Percentiles rank a stretch among this genome's conserved stretches.
Conservation (phyloP, 768 basidiomycete species). For the Lactifluus piperatus region DNA sequence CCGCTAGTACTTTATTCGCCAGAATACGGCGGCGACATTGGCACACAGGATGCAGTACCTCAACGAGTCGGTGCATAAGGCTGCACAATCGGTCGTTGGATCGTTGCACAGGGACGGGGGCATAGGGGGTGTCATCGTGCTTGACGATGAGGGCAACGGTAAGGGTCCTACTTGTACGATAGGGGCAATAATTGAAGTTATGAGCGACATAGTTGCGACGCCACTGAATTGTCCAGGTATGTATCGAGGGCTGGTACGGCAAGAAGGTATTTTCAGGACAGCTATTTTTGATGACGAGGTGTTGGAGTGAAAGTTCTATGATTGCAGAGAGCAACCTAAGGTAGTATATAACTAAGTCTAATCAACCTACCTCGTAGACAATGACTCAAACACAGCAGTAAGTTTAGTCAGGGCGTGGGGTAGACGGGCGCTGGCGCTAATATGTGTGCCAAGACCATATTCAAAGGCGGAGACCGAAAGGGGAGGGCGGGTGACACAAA, state of each 20-base stretch:
- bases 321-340: too few species aligned
- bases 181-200: not conserved
- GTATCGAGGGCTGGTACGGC: constrained; percentile 69
- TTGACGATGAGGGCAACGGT: constrained; percentile 68
- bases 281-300: constrained; percentile 72
- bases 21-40: constrained; percentile 55
- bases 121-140: constrained; percentile 63
- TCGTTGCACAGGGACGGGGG: constrained; percentile 53
- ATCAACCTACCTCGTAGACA: too few species aligned
- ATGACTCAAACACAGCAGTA: too few species aligned
- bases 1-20: constrained; percentile 66
- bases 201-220: constrained; percentile 45
- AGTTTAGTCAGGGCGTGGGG: too few species aligned
- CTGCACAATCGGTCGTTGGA: constrained; percentile 46
- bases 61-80: constrained; percentile 46
- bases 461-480: too few species aligned
- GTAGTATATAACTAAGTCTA: too few species aligned
- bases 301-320: constrained; percentile 14
- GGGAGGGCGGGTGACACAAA: too few species aligned
- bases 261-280: constrained; percentile 61
- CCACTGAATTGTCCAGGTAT: constrained; percentile 72
- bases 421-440: too few species aligned
- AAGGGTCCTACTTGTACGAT: constrained; percentile 17
- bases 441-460: too few species aligned
- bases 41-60: constrained; percentile 57